These are phyloP conservation scores for Allium cepa DNA, from an alignment of 106 monocot genomes.

Conservation along the genomic window DNA sequence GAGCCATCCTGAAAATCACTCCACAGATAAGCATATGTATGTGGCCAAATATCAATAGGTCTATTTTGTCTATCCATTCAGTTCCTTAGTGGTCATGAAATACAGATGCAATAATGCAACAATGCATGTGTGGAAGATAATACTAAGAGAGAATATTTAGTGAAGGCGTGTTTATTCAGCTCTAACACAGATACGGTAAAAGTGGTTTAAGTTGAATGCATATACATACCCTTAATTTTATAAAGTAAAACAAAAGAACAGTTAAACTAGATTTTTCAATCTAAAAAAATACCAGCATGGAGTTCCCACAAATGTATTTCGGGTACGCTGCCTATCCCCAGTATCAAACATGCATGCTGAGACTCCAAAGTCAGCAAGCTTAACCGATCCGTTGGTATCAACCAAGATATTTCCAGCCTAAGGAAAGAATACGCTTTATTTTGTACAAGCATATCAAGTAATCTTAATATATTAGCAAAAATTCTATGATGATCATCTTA, in stretches of 20 bases:
- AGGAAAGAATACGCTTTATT: background rate
- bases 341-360: constrained; percentile 97
- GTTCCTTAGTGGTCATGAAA: too few relatives aligned
- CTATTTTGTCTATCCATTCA: too few relatives aligned
- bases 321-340: constrained; percentile 78
- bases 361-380: constrained; percentile 92
- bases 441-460: too few relatives aligned
- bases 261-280: background rate
- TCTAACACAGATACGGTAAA: background rate
- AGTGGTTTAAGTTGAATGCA: too few relatives aligned
- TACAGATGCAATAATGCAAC: too few relatives aligned
- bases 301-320: constrained; percentile 96
- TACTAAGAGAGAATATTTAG: too few relatives aligned
- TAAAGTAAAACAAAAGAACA: background rate
- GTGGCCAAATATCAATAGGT: background rate
- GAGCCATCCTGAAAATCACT: constrained; percentile 80
- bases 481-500: too few relatives aligned
- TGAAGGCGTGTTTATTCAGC: background rate
- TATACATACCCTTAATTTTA: background rate
- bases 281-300: constrained; percentile 72
- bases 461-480: too few relatives aligned
- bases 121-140: too few relatives aligned
- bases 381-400: constrained; percentile 76
- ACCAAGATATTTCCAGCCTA: constrained; percentile 93
- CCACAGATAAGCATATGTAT: background rate